Evolutionary conservation across 768 basidiomycete genomes (phyloP), one percentile per base, ranked within the genome.

Genomic region (Agrocybe praecox): DNA sequence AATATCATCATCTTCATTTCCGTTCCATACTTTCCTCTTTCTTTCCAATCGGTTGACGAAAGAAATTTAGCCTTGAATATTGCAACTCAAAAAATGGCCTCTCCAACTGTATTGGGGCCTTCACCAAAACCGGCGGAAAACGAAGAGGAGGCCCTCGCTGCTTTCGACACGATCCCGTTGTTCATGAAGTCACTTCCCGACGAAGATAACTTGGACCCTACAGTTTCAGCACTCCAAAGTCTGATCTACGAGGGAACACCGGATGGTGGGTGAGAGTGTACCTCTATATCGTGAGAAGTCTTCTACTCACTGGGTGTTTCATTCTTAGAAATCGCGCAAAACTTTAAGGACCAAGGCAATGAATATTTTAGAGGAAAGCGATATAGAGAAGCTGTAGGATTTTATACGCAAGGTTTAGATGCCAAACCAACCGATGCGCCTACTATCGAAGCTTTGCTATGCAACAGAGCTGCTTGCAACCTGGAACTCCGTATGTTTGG

Each of bases 321-420:
- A 26, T 44, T 22, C 0, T 42, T 23, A 96, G 97, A 98, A 70
- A 78, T 94, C 61, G 94, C 96, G 1, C 80, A 85, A 58, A 95
- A 91, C 67, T 97, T 98, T 74, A 98, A 97, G 71, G 87, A 93
- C 52, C 93, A 96, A 68, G 97, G 95, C 5, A 98, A 98, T 68
- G 94, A 96, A 53, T 93, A 96, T 65, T 96, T 91, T 75, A 88
- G 86, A 62, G 89, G 88, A 24, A 93, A 92, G 67, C 84, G 92
- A 43, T 90, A 84, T 70, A 83, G 92, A 34, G 95, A 98, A 69
- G 97, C 97, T 0, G 58, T 88, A 8, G 85, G 86, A 0, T 97
- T 98, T 70, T 99, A 98, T 70, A 86, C 88, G 0, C 92, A 96
- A 69, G 96, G 90, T 1, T 64, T 98, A 22, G 92, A 95, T 54